Base-by-base conservation (phyloP, 2,329 filamentous ascomycete species). In the Hysterium pulicare region DNA sequence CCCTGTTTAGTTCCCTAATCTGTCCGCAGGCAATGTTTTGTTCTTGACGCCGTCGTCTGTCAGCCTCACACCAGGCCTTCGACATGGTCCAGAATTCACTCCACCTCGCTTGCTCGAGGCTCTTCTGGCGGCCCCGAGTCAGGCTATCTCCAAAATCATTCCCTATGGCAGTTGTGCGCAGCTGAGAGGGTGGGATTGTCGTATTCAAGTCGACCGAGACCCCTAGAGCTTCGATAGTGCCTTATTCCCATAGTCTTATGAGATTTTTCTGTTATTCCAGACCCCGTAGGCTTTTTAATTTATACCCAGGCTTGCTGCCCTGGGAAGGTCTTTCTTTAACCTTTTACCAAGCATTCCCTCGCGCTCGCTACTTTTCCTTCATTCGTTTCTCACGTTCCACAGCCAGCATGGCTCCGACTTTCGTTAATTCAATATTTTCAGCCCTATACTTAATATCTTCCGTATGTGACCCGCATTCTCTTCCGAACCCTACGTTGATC, bases 381-480 rank as follows among this genome's bases (percentile, higher is more conserved):
- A n/a, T 43, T 38, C 21, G 8, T 19, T 33, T 37, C 34, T 26
- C 21, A 20, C 17, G n/a, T 39, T 16, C 13, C 17, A 33, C 19
- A n/a, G 30, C 33, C 30, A 24, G 28, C 16, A 43, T 44, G 43
- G 35, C 35, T 34, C n/a, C 21, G 15, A 30, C 41, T 22, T 16
- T 39, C 28, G n/a, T 26, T 36, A 17, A 21, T 13, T 32, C 22
- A 11, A 41, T 38, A 13, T 40, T 32, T 16, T 19, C 32, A 30
- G 39, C 42, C 30, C 31, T 54, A 33, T 36, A 49, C 22, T 19
- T 47, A 28, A 28, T 49, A 35, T 48, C 40, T 13, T 40, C 36
- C 20, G 51, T 54, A 49, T 15, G 35, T 40, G 47, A 39, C 24
- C n/a, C 34, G 34, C 37, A 38, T 31, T 40, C 17, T 37, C 38